Evolutionary conservation across 2,329 filamentous ascomycete genomes (phyloP), one percentile per base, ranked within the genome.

Genomic region (Fonsecaea multimorphosa): DNA sequence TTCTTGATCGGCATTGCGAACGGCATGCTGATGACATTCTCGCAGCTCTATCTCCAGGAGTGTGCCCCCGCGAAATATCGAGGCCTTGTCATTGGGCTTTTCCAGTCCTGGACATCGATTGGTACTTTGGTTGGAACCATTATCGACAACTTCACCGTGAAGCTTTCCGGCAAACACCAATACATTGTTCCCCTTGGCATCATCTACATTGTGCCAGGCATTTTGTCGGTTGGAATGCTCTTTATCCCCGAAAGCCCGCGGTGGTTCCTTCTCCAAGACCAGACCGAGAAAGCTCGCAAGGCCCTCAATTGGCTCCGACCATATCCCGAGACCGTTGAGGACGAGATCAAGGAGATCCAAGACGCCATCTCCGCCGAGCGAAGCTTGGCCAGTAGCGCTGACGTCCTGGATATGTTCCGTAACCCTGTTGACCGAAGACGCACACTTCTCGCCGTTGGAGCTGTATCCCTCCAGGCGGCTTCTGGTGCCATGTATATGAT

Each of bases 401-500:
- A 76, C 65, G 69, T 84, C 44, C 69, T 80, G 22, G 83, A 86
- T 62, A 78, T 86, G 69, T 82, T 84, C 72, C 78, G 74, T 44
- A 81, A 85, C 70, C 82, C 84, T 1, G 75, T 86, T 32, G 83
- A 86, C 73, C 78, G 83, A 14, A 78, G 84, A 24, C 77, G 84
- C 24, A 85, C 83, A 0, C 69, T 82, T 0, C 65, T 86, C 2
- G 77, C 83, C 6, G 77, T 86, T 36, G 78, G 78, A 9, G 80
- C 80, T 1, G 74, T 87, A 16, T 80, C 79, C 0, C 80, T 82
- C 0, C 84, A 86, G 70, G 84, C 83, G 2, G 84, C 83, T 2
- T 84, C 81, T 0, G 84, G 84, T 9, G 81, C 83, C 19, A 86
- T 85, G 83, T 86, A 83, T 61, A 80, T 86, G 69, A 85, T 87